Evolutionary conservation across 1,284 basidiomycete genomes (phyloP).

Genomic region (Sutorius eximius): DNA sequence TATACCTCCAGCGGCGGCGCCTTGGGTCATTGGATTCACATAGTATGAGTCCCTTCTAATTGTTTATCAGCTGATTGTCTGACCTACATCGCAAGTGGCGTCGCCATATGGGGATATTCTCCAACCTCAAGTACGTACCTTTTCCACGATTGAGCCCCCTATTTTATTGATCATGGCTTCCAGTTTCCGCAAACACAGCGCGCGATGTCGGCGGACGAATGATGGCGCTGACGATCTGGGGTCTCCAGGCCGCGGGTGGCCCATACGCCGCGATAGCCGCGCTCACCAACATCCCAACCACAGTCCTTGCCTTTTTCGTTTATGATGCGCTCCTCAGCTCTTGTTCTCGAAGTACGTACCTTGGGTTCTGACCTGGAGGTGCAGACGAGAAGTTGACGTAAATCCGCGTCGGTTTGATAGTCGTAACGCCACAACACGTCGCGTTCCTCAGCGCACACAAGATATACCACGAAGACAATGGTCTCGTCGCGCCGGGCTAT

Average conservation of each 20-base stretch:
- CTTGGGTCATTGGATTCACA: constrained; percentile 53
- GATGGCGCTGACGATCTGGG: constrained; percentile 59
- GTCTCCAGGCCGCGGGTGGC: constrained; percentile 52
- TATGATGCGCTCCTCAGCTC: constrained; percentile 54
- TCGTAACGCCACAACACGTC: constrained; percentile 27
- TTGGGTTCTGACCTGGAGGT: constrained; percentile 1
- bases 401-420: constrained; percentile 10
- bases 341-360: constrained; percentile 29
- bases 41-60: constrained; percentile 40
- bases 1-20: constrained; percentile 51
- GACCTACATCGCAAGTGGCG: constrained; percentile 38
- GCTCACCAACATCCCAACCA: constrained; percentile 65
- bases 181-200: constrained; percentile 64
- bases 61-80: neutral
- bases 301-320: constrained; percentile 47
- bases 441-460: constrained; percentile 23
- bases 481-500: constrained; percentile 22
- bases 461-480: constrained; percentile 30
- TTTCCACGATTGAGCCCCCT: neutral
- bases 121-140: constrained; percentile 44
- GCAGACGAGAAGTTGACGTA: constrained; percentile 14
- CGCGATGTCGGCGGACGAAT: constrained; percentile 67
- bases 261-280: constrained; percentile 63
- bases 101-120: constrained; percentile 60
- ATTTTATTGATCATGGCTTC: neutral